phyloP scores from a whole-genome alignment of 805 yeast genomes.

The Ogataea ganodermae region DNA sequence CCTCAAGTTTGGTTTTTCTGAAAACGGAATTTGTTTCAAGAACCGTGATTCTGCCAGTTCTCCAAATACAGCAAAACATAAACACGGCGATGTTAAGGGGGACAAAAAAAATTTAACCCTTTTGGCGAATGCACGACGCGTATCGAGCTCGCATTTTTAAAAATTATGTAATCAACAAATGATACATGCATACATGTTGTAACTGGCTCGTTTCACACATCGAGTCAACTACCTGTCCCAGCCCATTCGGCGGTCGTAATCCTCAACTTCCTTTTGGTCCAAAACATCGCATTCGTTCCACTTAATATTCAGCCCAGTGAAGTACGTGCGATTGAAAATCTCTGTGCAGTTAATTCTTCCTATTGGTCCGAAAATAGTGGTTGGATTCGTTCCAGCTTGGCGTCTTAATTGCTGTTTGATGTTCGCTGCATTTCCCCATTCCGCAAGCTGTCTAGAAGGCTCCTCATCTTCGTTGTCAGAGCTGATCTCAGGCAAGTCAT shows the following conservation, averaged over 20 bases:
- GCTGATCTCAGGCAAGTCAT: slow-evolving; percentile 25
- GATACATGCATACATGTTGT: not conserved
- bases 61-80: slow-evolving; percentile 26
- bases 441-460: slow-evolving; percentile 22
- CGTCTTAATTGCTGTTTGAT: slow-evolving; percentile 21
- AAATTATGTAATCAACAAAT: not conserved
- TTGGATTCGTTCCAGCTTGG: slow-evolving; percentile 29
- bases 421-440: slow-evolving; percentile 26
- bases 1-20: slow-evolving; percentile 20
- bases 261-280: slow-evolving; percentile 27
- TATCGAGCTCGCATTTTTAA: not conserved
- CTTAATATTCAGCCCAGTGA: slow-evolving; percentile 26
- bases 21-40: slow-evolving; percentile 17
- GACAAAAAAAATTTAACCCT: not conserved
- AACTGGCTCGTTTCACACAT: not conserved
- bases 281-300: slow-evolving; percentile 30
- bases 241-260: slow-evolving; percentile 33
- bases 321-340: slow-evolving; percentile 27
- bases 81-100: slow-evolving; percentile 15
- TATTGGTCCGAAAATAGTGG: slow-evolving; percentile 29
- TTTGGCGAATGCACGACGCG: slow-evolving; percentile 7
- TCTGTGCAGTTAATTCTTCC: slow-evolving; percentile 24
- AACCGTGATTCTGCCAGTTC: slow-evolving; percentile 24
- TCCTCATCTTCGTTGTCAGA: slow-evolving; percentile 30
- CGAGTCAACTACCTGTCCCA: slow-evolving; percentile 14